phyloP scores from a whole-genome alignment of 257 asterid genomes.

The Nicotiana sylvestris region DNA sequence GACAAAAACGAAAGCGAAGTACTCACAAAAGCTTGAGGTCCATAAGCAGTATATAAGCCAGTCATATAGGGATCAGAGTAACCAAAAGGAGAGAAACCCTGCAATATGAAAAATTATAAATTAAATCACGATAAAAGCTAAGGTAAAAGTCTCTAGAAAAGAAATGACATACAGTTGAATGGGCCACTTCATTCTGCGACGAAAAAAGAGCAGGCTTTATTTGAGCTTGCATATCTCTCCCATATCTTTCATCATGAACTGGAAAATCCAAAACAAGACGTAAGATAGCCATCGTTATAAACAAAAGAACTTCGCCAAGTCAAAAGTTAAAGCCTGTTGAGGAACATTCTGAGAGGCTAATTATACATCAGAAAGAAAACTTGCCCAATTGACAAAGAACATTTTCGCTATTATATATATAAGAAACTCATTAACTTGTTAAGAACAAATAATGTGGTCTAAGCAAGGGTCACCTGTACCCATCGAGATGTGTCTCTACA shows the following conservation, averaged over 20 bases:
- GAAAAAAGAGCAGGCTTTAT: slow-evolving; percentile 41
- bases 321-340: background rate
- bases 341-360: no score
- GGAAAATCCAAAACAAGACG: slow-evolving; percentile 4
- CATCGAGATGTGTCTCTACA: background rate
- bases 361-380: background rate
- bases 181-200: slow-evolving; percentile 49
- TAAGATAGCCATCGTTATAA: background rate
- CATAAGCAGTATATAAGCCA: slow-evolving; percentile 62
- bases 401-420: background rate
- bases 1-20: background rate
- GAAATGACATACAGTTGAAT: slow-evolving; percentile 53
- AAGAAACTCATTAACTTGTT: background rate
- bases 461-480: background rate
- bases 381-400: background rate
- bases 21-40: slow-evolving; percentile 69
- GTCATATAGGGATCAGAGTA: slow-evolving; percentile 63
- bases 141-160: background rate
- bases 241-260: slow-evolving; percentile 52
- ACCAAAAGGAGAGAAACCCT: slow-evolving; percentile 51
- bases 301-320: background rate
- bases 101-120: slow-evolving; percentile 4
- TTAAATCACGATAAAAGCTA: slow-evolving; percentile 2
- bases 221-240: slow-evolving; percentile 37
- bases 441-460: background rate